These are phyloP conservation scores for Fusarium praegraminearum DNA, from an alignment of 2,329 filamentous ascomycete genomes.

Conservation along the genomic window DNA sequence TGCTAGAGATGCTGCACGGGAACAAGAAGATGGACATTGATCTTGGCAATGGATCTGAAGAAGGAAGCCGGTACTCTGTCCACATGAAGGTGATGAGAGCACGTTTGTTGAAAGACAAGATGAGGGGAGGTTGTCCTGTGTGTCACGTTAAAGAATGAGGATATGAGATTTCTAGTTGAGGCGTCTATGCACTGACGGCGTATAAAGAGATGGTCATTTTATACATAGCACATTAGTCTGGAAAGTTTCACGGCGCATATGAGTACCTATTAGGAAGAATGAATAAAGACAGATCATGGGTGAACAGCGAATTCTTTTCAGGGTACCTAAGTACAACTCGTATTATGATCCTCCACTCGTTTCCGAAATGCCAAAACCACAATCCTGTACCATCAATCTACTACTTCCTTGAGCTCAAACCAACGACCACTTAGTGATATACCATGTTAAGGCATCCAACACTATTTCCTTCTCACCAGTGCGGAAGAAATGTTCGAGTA, in stretches of 20 bases:
- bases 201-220: slow-evolving; percentile 26
- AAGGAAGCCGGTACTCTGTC: slow-evolving; percentile 71
- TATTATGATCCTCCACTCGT: slow-evolving; percentile 43
- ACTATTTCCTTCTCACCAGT: slow-evolving; percentile 26
- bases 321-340: slow-evolving; percentile 45
- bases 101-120: slow-evolving; percentile 77
- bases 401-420: slow-evolving; percentile 30
- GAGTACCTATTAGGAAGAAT: not conserved
- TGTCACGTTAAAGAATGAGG: slow-evolving; percentile 55
- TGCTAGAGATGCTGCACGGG: slow-evolving; percentile 67
- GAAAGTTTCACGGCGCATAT: slow-evolving; percentile 15
- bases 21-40: slow-evolving; percentile 61
- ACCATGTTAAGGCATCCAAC: slow-evolving; percentile 33
- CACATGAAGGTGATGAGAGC: slow-evolving; percentile 91
- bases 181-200: slow-evolving; percentile 26
- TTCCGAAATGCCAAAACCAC: slow-evolving; percentile 42
- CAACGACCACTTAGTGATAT: slow-evolving; percentile 22
- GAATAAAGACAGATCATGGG: slow-evolving; percentile 10
- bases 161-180: slow-evolving; percentile 24
- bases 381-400: slow-evolving; percentile 40
- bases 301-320: slow-evolving; percentile 36
- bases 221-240: slow-evolving; percentile 10
- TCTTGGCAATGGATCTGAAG: slow-evolving; percentile 58
- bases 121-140: slow-evolving; percentile 73
- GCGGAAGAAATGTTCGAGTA: slow-evolving; percentile 29